A percentile compares a stretch with the other conserved stretches of the same genome.
These are phyloP conservation scores for Pseudogymnoascus sp. DNA, from an alignment of 2,329 filamentous ascomycete genomes.

Conservation along the genomic window DNA sequence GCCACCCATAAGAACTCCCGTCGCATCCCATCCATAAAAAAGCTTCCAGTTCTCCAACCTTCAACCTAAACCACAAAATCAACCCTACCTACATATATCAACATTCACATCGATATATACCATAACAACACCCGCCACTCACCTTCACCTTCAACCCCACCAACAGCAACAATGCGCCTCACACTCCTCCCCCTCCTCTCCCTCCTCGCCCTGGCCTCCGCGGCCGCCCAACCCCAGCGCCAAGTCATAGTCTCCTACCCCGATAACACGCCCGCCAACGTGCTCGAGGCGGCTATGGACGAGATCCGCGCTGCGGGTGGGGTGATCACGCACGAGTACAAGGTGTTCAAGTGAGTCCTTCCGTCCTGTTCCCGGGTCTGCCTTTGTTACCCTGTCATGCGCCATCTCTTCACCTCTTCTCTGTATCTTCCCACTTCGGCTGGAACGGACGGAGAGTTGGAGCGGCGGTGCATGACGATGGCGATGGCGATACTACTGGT, in stretches of 20 bases:
- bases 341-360: slow-evolving; percentile 52
- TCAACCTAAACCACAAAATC: too few species aligned
- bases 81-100: too few species aligned
- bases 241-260: slow-evolving; percentile 74
- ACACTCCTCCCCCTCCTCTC: slow-evolving; percentile 46
- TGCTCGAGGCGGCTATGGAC: slow-evolving; percentile 64
- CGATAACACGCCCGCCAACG: slow-evolving; percentile 52
- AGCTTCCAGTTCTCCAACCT: neutral
- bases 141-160: neutral
- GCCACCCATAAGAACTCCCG: neutral
- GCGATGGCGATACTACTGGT: too few species aligned
- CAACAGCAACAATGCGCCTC: slow-evolving; percentile 50
- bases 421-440: too few species aligned
- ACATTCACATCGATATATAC: too few species aligned
- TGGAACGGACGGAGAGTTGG: neutral
- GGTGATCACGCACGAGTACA: slow-evolving; percentile 70
- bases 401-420: too few species aligned
- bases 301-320: slow-evolving; percentile 63
- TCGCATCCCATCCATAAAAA: neutral
- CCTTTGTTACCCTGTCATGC: too few species aligned
- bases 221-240: slow-evolving; percentile 48
- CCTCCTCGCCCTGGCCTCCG: slow-evolving; percentile 53
- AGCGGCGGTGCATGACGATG: too few species aligned
- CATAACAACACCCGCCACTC: too few species aligned
- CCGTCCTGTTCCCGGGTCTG: neutral